phyloP scores from a whole-genome alignment of 179 eudicot genomes.

The Beta lomatogona region DNA sequence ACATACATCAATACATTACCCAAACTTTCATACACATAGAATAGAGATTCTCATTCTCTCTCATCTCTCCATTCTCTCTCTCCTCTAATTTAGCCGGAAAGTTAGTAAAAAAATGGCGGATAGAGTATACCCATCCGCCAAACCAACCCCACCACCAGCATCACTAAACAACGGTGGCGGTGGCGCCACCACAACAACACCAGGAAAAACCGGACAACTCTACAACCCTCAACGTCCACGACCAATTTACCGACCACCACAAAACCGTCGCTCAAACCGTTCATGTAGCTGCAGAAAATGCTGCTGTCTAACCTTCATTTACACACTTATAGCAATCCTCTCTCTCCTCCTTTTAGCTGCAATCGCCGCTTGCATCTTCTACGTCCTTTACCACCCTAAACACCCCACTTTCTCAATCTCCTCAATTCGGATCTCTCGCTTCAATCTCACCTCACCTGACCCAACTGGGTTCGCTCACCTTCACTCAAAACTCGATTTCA shows the following conservation, averaged over 20 bases:
- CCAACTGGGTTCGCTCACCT: slow-evolving; percentile 53
- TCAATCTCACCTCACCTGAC: slow-evolving; percentile 45
- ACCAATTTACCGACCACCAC: slow-evolving; percentile 61
- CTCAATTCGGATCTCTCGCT: slow-evolving; percentile 31
- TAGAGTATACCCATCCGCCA: slow-evolving; percentile 46
- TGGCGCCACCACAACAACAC: slow-evolving; percentile 32
- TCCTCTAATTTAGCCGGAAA: not conserved
- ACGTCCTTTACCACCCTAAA: slow-evolving; percentile 54
- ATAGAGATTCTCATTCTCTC: not conserved
- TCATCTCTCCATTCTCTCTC: not conserved
- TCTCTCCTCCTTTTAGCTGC: slow-evolving; percentile 49
- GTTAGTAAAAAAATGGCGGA: slow-evolving; percentile 33
- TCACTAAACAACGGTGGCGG: slow-evolving; percentile 46
- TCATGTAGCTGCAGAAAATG: slow-evolving; percentile 47
- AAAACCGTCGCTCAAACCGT: slow-evolving; percentile 28
- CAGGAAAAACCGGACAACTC: slow-evolving; percentile 51
- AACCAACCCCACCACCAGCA: slow-evolving; percentile 34
- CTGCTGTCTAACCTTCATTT: slow-evolving; percentile 57
- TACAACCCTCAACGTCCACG: slow-evolving; percentile 68
- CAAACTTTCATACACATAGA: too few relatives aligned
- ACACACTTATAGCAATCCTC: slow-evolving; percentile 48
- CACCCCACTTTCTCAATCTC: slow-evolving; percentile 46
- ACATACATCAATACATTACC: not conserved
- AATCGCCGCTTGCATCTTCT: slow-evolving; percentile 54
- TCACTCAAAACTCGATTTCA: slow-evolving; percentile 55